A percentile compares a stretch with the other conserved stretches of the same genome.
Evolutionary conservation across 129 eudicot species (phyloP).

Genomic region (Sambucus nigra): DNA sequence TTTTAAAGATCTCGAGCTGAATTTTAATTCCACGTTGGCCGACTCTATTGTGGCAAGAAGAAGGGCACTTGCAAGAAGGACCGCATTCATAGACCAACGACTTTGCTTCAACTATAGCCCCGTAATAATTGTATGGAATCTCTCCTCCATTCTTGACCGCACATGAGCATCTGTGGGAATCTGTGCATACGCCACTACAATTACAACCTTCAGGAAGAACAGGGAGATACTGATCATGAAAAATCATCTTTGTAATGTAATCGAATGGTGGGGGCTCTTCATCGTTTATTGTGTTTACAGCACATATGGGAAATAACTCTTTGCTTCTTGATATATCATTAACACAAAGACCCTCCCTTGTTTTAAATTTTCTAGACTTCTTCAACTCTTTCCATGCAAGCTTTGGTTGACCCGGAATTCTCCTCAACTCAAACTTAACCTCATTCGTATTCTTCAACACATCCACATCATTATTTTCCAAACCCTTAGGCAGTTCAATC

Average conservation of each 20-base stretch:
- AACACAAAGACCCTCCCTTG: constrained; percentile 55
- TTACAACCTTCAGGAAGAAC: constrained; percentile 54
- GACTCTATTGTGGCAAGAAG: constrained; percentile 73
- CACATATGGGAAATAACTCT: constrained; percentile 53
- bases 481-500: no score
- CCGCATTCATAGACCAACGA: constrained; percentile 83
- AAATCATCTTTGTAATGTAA: constrained; percentile 50
- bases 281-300: constrained; percentile 56
- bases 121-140: constrained; percentile 68
- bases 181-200: constrained; percentile 55
- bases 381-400: constrained; percentile 66
- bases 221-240: constrained; percentile 37
- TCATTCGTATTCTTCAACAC: no score
- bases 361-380: constrained; percentile 35
- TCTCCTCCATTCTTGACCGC: constrained; percentile 64
- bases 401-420: constrained; percentile 84
- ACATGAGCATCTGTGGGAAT: constrained; percentile 46
- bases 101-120: constrained; percentile 76
- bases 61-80: constrained; percentile 78
- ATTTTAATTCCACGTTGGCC: constrained; percentile 64
- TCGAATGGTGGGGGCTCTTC: constrained; percentile 58
- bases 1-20: constrained; percentile 80
- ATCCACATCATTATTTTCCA: no score
- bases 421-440: constrained; percentile 48
- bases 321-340: constrained; percentile 55